phyloP scores from a whole-genome alignment of 805 yeast species.

The Saccharomyces paradoxus region DNA sequence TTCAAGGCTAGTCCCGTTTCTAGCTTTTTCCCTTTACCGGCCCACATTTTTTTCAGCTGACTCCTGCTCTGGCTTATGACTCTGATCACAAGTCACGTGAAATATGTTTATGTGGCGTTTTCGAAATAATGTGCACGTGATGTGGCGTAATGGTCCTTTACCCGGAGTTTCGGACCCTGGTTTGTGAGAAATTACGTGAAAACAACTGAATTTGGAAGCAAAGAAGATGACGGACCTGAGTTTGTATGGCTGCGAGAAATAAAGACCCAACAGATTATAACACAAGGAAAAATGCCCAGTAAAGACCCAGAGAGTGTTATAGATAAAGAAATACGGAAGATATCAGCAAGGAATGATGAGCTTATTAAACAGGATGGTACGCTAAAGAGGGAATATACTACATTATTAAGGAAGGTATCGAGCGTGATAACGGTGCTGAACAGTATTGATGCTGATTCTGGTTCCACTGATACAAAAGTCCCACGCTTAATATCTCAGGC shows the following conservation, averaged over 20 bases:
- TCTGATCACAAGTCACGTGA: background rate
- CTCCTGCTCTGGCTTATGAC: background rate
- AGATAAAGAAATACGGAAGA: constrained; percentile 8
- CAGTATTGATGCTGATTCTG: constrained; percentile 1
- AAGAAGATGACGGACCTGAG: background rate
- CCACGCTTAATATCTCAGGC: constrained; percentile 12
- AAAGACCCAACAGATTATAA: background rate
- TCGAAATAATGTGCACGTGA: background rate
- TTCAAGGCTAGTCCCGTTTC: background rate
- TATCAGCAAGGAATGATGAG: constrained; percentile 25
- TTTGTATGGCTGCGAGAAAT: background rate
- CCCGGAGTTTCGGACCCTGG: background rate
- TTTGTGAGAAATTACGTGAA: background rate
- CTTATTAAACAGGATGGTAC: constrained; percentile 24
- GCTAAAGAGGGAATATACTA: constrained; percentile 26
- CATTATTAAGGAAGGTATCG: constrained; percentile 25
- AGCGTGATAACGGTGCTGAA: constrained; percentile 19
- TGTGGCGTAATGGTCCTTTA: background rate
- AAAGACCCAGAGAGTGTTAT: background rate
- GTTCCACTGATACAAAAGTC: constrained; percentile 1
- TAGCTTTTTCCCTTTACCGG: background rate
- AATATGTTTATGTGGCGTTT: background rate
- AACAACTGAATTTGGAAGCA: background rate
- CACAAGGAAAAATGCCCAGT: background rate
- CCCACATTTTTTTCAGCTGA: background rate